Evolutionary conservation across 2,329 filamentous ascomycete species (phyloP).

Genomic region (Paecilomyces sp.): DNA sequence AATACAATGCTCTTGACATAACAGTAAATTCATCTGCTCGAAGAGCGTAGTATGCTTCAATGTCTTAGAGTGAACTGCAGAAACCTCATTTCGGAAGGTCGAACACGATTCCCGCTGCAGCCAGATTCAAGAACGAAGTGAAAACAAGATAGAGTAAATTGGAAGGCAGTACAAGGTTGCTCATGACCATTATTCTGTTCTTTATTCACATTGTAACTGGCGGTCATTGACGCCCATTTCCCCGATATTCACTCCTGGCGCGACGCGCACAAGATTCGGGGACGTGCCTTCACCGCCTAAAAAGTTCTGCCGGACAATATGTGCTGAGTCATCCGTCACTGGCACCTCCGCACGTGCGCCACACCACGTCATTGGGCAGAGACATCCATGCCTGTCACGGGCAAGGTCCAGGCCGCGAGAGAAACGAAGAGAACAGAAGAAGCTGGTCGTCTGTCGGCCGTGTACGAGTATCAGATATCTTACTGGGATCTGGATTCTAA

Average conservation of each 20-base stretch:
- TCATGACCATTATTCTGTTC: background rate
- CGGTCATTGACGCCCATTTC: background rate
- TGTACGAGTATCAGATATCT: background rate
- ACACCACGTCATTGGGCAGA: slow-evolving; percentile 26
- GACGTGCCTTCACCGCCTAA: background rate
- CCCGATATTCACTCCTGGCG: background rate
- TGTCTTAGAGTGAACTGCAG: background rate
- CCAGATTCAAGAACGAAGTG: background rate
- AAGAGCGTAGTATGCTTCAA: background rate
- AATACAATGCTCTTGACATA: background rate
- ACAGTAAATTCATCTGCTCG: background rate
- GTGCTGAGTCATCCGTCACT: background rate
- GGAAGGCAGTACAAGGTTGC: background rate
- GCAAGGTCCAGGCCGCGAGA: slow-evolving; percentile 5
- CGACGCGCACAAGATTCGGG: background rate
- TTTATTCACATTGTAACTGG: background rate
- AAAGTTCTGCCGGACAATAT: background rate
- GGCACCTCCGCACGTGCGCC: slow-evolving; percentile 8
- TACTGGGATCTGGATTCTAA: background rate
- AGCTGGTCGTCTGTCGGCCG: background rate
- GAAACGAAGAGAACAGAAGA: background rate
- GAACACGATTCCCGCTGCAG: background rate
- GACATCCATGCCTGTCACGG: background rate
- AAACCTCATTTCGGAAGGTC: background rate
- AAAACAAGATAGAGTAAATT: background rate